Conservation (phyloP, 1,284 basidiomycete species). For the Crepidotus sp. region DNA sequence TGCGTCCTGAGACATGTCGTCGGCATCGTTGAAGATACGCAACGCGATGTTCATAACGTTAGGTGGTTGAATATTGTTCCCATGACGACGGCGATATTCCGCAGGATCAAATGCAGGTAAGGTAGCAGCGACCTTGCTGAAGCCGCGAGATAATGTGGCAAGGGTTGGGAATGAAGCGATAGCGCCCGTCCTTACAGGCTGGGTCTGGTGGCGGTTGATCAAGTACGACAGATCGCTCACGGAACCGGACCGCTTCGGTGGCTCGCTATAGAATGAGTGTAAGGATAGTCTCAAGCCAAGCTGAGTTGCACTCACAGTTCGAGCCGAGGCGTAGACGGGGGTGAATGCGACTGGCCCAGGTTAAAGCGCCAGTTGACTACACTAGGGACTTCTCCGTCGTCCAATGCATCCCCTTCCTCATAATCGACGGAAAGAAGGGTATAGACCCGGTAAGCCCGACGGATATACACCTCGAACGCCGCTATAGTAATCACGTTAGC, state of each 20-base stretch:
- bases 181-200: slow-evolving; percentile 82
- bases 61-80: slow-evolving; percentile 62
- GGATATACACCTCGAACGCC: slow-evolving; percentile 92
- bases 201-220: slow-evolving; percentile 73
- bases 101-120: slow-evolving; percentile 64
- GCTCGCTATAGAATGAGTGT: slow-evolving; percentile 20
- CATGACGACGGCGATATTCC: slow-evolving; percentile 72
- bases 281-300: slow-evolving; percentile 9
- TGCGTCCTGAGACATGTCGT: slow-evolving; percentile 69
- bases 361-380: slow-evolving; percentile 92
- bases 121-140: slow-evolving; percentile 58
- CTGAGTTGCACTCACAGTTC: slow-evolving; percentile 18
- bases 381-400: slow-evolving; percentile 73
- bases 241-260: slow-evolving; percentile 50
- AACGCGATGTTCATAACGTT: slow-evolving; percentile 94
- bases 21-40: slow-evolving; percentile 70
- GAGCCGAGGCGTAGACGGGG: slow-evolving; percentile 77
- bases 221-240: slow-evolving; percentile 92
- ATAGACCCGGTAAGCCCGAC: slow-evolving; percentile 95
- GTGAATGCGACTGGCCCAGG: slow-evolving; percentile 75
- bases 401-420: slow-evolving; percentile 75
- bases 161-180: slow-evolving; percentile 85
- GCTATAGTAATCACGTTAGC: slow-evolving; percentile 39
- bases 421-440: slow-evolving; percentile 88
- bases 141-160: slow-evolving; percentile 63